Conservation (phyloP, 306 rosid genomes). For the Trichosanthes truncata region DNA sequence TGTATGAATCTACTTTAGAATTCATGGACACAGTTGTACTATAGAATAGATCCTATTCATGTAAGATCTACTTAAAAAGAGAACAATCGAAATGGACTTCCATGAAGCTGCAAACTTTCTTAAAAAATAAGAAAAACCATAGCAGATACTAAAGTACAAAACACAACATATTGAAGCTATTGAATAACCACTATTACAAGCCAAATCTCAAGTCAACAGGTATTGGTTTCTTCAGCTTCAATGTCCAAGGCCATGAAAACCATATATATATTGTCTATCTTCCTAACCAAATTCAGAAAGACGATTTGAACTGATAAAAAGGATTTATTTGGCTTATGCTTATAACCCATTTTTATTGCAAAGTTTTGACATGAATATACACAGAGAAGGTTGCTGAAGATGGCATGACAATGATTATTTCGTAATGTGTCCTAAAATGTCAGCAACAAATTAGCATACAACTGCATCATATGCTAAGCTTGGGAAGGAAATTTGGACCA, state of each 20-base stretch:
- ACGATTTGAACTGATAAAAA: neutral
- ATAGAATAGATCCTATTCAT: too few species aligned
- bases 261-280: neutral
- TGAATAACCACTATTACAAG: neutral
- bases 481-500: conserved; percentile 47
- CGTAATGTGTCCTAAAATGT: neutral
- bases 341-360: neutral
- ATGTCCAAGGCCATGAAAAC: neutral
- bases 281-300: neutral
- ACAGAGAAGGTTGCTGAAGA: neutral
- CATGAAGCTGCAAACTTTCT: too few species aligned
- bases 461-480: conserved; percentile 54
- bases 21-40: too few species aligned
- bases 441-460: neutral
- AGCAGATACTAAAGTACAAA: too few species aligned
- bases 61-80: too few species aligned
- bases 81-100: too few species aligned
- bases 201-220: neutral
- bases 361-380: neutral
- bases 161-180: neutral
- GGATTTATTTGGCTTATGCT: neutral
- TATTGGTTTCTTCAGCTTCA: neutral
- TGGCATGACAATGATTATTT: neutral
- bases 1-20: too few species aligned
- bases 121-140: too few species aligned